Evolutionary conservation across 345 rosid species (phyloP), one percentile per base, ranked within the genome.

Genomic region (Mercurialis annua): DNA sequence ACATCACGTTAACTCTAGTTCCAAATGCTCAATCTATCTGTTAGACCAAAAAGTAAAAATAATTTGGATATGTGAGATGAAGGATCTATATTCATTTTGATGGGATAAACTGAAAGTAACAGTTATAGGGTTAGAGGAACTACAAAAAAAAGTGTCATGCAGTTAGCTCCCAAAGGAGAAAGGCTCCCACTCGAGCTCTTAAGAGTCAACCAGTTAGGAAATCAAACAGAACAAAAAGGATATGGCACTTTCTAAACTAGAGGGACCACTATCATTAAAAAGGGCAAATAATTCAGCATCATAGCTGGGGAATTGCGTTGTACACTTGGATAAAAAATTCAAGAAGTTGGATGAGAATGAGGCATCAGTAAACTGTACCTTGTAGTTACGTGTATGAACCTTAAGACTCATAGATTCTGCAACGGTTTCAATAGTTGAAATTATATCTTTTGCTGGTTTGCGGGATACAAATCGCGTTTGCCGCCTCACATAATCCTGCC

Each of bases 401-500:
- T 83, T 81, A 54, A 85, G 80, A 67, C 73, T 67, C 84, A 93
- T 80, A 52, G 85, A 86, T 73, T 76, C 67, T 7, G 96, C 94
- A 82, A 81, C 91, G 70, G 80, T 82, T 79, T 87, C 92, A 69
- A 89, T 78, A 1, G 80, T 77, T 67, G 95, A 83, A 63, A 87
- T 73, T 76, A 94, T 85, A 46, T 62, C 87, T 65, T 77, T 83
- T 27, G 97, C 90, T 24, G 88, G 84, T 59, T 78, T 78, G 61
- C 86, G 80, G 65, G 94, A 92, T 31, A 92, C 90, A 79, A 89
- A 89, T 68, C 94, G 94, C 26, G 98, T 92, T 81, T 89, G 98
- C 65, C 88, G 75, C 72, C 83, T 89, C 43, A 89, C 77, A 73
- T 70, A 85, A 77, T 92, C 98, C 94, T 92, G 83, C 64, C 5